These are phyloP conservation scores for Phytophthora tentaculata DNA, from an alignment of 352 stramenopile genomes.

Conservation along the genomic window DNA sequence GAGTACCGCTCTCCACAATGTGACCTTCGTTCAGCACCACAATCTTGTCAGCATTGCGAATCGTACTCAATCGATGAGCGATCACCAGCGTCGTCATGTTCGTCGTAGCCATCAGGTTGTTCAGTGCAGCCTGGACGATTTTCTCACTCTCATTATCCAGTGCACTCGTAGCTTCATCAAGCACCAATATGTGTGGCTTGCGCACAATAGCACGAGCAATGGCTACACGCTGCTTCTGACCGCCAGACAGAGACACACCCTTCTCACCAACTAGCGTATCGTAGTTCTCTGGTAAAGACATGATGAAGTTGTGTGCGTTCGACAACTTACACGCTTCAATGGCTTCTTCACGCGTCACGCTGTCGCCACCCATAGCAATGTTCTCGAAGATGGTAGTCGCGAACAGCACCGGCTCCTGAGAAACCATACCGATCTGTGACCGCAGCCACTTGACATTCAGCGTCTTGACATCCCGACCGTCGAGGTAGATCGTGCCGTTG, in stretches of 20 bases:
- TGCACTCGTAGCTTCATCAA: constrained; percentile 70
- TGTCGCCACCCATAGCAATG: constrained; percentile 76
- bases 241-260: constrained; percentile 82
- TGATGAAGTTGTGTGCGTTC: constrained; percentile 72
- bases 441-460: constrained; percentile 82
- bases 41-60: constrained; percentile 58
- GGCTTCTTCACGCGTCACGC: constrained; percentile 72
- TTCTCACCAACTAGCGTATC: constrained; percentile 63
- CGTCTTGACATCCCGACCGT: constrained; percentile 78
- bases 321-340: constrained; percentile 60
- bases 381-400: constrained; percentile 89
- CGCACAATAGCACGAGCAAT: constrained; percentile 60
- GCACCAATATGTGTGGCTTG: constrained; percentile 55
- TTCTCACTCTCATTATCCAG: constrained; percentile 49
- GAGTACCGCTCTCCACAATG: constrained; percentile 51
- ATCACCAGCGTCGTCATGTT: constrained; percentile 48
- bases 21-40: constrained; percentile 47
- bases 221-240: constrained; percentile 56
- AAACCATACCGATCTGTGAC: constrained; percentile 72
- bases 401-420: constrained; percentile 91
- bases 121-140: constrained; percentile 33
- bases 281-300: constrained; percentile 86
- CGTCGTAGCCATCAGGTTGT: constrained; percentile 28
- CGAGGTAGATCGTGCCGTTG: constrained; percentile 73
- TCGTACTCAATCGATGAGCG: constrained; percentile 52